Evolutionary conservation across 78 protist species (phyloP).

Genomic region (Capsaspora owczarzaki): DNA sequence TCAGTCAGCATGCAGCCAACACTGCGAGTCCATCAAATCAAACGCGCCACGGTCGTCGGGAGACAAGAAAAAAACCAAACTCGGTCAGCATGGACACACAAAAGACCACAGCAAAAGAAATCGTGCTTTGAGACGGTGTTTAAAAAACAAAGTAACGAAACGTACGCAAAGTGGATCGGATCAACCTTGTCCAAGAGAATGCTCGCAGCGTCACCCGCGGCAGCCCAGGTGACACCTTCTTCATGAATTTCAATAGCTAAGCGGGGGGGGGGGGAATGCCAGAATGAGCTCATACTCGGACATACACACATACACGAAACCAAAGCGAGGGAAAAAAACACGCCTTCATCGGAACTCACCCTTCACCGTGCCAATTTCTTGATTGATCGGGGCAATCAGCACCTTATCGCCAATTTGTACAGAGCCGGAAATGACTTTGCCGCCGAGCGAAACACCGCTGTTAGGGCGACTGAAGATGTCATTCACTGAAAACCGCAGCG

Average conservation of each 20-base stretch:
- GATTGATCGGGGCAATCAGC: slow-evolving; percentile 35
- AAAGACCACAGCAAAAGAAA: neutral
- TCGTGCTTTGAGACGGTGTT: neutral
- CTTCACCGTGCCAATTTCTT: slow-evolving; percentile 45
- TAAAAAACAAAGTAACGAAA: neutral
- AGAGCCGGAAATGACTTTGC: slow-evolving; percentile 67
- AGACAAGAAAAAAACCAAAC: neutral
- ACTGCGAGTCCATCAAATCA: neutral
- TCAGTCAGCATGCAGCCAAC: neutral
- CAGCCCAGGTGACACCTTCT: slow-evolving; percentile 27
- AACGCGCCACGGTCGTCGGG: neutral
- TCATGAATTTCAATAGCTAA: neutral
- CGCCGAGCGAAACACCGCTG: slow-evolving; percentile 44
- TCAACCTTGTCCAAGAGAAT: slow-evolving; percentile 6
- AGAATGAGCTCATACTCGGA: neutral
- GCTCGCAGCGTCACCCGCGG: slow-evolving; percentile 65
- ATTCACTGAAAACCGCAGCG: slow-evolving; percentile 62
- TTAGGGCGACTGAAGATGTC: slow-evolving; percentile 50
- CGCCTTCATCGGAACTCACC: neutral
- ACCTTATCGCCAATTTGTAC: slow-evolving; percentile 48
- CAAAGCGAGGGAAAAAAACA: neutral
- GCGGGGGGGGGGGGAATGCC: neutral
- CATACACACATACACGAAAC: neutral
- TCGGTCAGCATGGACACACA: too few species aligned
- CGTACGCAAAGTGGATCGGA: neutral